Evolutionary conservation across 2,329 filamentous ascomycete genomes (phyloP).

Genomic region (Beauveria bassiana): DNA sequence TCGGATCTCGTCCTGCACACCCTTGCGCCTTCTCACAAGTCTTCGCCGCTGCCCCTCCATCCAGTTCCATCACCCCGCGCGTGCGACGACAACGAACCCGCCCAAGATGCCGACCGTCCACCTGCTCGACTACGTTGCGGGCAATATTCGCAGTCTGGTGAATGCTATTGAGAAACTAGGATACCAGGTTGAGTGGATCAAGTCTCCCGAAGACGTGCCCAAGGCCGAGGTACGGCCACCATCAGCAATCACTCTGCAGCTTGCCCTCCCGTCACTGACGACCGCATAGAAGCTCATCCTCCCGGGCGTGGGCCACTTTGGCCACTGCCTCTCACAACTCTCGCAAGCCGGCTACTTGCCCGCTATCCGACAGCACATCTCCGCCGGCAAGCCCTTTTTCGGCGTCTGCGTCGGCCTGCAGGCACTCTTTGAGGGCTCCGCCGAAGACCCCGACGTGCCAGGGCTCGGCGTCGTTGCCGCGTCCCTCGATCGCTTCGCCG

Average conservation of each 20-base stretch:
- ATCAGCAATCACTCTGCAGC: too few relatives aligned
- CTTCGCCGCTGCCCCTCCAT: constrained; percentile 5
- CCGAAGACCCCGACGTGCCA: constrained; percentile 62
- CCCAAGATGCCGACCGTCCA: constrained; percentile 66
- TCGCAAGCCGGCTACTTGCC: constrained; percentile 74
- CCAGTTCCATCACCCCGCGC: background rate
- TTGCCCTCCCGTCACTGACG: background rate
- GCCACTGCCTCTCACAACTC: constrained; percentile 86
- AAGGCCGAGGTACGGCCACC: constrained; percentile 63
- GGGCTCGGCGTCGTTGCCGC: constrained; percentile 72
- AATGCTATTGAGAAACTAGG: constrained; percentile 97
- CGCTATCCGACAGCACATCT: constrained; percentile 74
- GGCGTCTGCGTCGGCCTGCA: constrained; percentile 94
- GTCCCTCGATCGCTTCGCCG: constrained; percentile 67
- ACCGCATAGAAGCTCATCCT: constrained; percentile 76
- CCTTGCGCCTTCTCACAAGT: background rate
- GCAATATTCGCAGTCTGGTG: constrained; percentile 90
- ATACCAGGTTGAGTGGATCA: constrained; percentile 89
- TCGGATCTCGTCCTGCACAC: background rate
- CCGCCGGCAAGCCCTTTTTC: constrained; percentile 93
- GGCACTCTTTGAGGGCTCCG: constrained; percentile 78
- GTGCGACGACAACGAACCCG: background rate
- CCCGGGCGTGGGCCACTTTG: constrained; percentile 94
- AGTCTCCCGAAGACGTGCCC: constrained; percentile 71
- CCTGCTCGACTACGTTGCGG: constrained; percentile 82